Percentiles rank a stretch among this genome's conserved stretches.
Conservation (phyloP, 2,329 filamentous ascomycete species). For the Gnomoniopsis smithogilvyi region DNA sequence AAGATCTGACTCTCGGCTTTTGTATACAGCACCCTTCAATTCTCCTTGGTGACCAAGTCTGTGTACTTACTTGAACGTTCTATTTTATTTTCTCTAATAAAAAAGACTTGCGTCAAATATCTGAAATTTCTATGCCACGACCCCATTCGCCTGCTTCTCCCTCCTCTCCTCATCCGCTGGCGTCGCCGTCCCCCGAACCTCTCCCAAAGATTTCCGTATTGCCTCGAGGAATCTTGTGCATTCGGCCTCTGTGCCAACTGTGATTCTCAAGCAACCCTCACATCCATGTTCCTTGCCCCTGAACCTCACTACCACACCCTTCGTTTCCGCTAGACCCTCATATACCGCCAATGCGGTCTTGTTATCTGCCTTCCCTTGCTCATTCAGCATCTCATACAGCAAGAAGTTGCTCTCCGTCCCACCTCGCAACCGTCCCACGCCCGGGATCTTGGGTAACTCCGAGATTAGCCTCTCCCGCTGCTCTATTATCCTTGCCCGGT, state of each 20-base stretch:
- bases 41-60: no score
- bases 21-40: no score
- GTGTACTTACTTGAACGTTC: no score
- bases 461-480: slow-evolving; percentile 75
- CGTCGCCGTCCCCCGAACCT: slow-evolving; percentile 36
- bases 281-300: slow-evolving; percentile 91
- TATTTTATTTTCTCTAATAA: no score
- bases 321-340: slow-evolving; percentile 76
- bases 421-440: slow-evolving; percentile 77
- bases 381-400: slow-evolving; percentile 81
- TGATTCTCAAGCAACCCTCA: slow-evolving; percentile 83
- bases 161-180: slow-evolving; percentile 31
- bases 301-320: slow-evolving; percentile 90
- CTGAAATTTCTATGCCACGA: slow-evolving; percentile 37
- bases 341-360: slow-evolving; percentile 75
- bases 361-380: slow-evolving; percentile 73
- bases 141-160: slow-evolving; percentile 32
- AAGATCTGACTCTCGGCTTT: no score
- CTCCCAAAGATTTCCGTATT: slow-evolving; percentile 48
- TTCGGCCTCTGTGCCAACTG: slow-evolving; percentile 85
- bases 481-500: slow-evolving; percentile 65
- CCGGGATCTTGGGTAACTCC: slow-evolving; percentile 71
- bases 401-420: slow-evolving; percentile 85
- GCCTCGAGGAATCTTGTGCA: slow-evolving; percentile 75
- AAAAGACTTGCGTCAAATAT: no score